Evolutionary conservation across 495 filamentous ascomycete species (phyloP), one percentile per base, ranked within the genome.

Genomic region (Lichina pygmaea): DNA sequence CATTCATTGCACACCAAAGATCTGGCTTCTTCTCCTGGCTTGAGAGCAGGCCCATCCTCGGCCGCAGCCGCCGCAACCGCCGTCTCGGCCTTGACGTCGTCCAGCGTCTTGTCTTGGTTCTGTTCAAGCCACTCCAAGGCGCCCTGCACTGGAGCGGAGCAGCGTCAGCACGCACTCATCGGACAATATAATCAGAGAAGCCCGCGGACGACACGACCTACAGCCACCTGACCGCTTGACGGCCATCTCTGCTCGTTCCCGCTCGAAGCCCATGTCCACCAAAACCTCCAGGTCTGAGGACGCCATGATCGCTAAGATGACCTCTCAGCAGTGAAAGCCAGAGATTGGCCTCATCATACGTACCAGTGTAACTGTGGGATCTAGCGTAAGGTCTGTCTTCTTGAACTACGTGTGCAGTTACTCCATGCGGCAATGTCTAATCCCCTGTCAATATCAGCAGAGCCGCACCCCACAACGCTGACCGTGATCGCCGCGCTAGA

Each of bases 211-310:
- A 44, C 15, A 15, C 41, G 17, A 67, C 80, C 62, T 59, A 86
- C 85, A 56, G 44, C 75, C 73, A 43, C 81, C 78, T 33, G 74
- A 67, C 55, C 78, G 78, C 55, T 81, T 75, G 45, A 91, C 66
- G 34, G 91, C 89, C 15, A 95, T 57, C 58, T 82, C 69, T 34
- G 81, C 78, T 52, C 76, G 68, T 50, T 79, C 72, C 53, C 72
- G 67, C 48, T 92, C 82, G 51, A 97, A 97, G 54, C 89, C 89
- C 86, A 95, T 94, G 46, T 91, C 85, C 52, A 91, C 56, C 55
- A 97, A 77, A 53, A 75, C 66, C 10, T 86, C 72, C 13, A 92
- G 65, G 54, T 91, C 81, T 36, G 77, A 69, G 32, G 63, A 60
- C 12, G 67, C 67, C 77, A 80, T 84, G 24, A 24, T 24, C 24